phyloP scores from a whole-genome alignment of 805 yeast genomes.

The Candida ipomoeae region DNA sequence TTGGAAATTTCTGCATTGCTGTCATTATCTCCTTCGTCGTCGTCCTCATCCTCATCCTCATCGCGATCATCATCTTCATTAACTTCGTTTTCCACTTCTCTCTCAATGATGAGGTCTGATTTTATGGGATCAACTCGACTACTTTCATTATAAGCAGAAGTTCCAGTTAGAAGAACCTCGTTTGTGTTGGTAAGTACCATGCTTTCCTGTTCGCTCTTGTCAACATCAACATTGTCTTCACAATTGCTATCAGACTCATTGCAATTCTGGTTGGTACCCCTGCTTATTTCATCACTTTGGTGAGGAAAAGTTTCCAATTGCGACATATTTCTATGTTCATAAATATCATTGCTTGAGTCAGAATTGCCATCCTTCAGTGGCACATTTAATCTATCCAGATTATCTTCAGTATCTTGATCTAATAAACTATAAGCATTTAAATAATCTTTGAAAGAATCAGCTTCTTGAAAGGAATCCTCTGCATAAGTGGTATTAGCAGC shows the following conservation, averaged over 20 bases:
- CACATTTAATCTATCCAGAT: not conserved
- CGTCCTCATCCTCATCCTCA: not conserved
- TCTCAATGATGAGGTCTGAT: not conserved
- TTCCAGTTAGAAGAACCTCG: not conserved
- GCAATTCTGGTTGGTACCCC: not conserved
- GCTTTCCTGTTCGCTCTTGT: not conserved
- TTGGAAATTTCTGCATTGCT: not conserved
- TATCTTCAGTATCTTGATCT: not conserved
- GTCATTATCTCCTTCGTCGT: conserved; percentile 2
- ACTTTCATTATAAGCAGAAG: not conserved
- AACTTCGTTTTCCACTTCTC: not conserved
- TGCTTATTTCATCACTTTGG: not conserved
- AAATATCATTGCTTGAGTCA: not conserved
- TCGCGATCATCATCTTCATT: not conserved
- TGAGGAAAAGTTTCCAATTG: not conserved
- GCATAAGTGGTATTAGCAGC: not conserved
- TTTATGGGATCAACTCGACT: not conserved
- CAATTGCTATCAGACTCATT: not conserved
- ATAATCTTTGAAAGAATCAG: not conserved
- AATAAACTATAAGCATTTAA: not conserved
- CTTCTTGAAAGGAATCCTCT: not conserved
- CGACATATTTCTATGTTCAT: not conserved
- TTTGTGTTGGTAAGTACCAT: not conserved
- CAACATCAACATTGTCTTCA: not conserved
- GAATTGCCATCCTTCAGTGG: not conserved